Conservation (phyloP, 176 grass and related monocot species). For the Otatea glauca region DNA sequence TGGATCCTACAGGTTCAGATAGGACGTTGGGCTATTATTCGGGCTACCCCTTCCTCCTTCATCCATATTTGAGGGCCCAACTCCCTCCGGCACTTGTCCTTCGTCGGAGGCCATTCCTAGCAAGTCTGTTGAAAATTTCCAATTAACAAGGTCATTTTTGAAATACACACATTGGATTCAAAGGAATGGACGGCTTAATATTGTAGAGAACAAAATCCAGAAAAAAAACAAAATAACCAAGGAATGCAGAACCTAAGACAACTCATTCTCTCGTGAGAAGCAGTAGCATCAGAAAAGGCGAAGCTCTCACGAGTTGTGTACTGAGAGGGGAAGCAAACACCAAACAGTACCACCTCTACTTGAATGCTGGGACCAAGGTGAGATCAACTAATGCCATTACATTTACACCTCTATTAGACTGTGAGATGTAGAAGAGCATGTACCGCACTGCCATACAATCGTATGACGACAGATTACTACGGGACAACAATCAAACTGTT, state of each 20-base stretch:
- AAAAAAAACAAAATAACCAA: not conserved
- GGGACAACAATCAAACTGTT: not conserved
- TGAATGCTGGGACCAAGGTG: constrained; percentile 23
- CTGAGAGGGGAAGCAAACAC: not conserved
- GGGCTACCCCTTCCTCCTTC: no score
- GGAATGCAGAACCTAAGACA: constrained; percentile 29
- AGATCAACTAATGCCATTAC: not conserved
- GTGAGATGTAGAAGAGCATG: constrained; percentile 9
- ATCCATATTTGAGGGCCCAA: no score
- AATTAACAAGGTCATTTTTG: no score
- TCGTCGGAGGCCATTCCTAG: no score
- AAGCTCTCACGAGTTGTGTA: constrained; percentile 28
- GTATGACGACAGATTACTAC: not conserved
- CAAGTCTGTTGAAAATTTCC: no score
- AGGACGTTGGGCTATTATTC: no score
- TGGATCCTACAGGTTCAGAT: no score
- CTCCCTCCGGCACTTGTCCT: no score
- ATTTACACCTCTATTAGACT: not conserved
- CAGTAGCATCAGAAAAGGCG: not conserved
- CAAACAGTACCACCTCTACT: constrained; percentile 15
- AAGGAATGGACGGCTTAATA: no score
- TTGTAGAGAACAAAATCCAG: not conserved
- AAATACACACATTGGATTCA: no score
- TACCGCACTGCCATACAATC: not conserved
- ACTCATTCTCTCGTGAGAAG: constrained; percentile 1